A percentile compares a stretch with the other conserved stretches of the same genome.
Evolutionary conservation across 2,329 filamentous ascomycete species (phyloP).

Genomic region (Penicillium sp.): DNA sequence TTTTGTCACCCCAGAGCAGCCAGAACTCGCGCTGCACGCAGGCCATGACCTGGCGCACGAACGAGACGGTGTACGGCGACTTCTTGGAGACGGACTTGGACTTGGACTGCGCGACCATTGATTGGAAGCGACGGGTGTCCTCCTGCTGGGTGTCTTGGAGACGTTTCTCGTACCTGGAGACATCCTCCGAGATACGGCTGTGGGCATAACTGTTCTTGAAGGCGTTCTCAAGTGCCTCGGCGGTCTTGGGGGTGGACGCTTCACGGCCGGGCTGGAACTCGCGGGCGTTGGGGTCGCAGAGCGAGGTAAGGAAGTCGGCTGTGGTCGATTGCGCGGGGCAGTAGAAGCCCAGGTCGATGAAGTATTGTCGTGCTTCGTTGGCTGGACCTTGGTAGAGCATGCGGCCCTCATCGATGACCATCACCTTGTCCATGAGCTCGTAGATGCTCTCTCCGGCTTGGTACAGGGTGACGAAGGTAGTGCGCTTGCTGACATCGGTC

Average conservation of each 20-base stretch:
- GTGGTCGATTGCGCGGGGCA: slow-evolving; percentile 64
- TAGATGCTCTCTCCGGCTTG: slow-evolving; percentile 70
- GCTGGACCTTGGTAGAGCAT: slow-evolving; percentile 67
- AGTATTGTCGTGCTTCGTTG: slow-evolving; percentile 63
- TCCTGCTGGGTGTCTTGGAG: slow-evolving; percentile 58
- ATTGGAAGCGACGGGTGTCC: slow-evolving; percentile 65
- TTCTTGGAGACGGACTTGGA: slow-evolving; percentile 67
- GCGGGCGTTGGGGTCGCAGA: slow-evolving; percentile 72
- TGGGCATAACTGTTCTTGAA: slow-evolving; percentile 66
- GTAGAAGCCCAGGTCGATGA: slow-evolving; percentile 64
- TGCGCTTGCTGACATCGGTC: slow-evolving; percentile 73
- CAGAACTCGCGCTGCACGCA: slow-evolving; percentile 71
- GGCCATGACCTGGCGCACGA: slow-evolving; percentile 64
- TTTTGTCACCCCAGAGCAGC: slow-evolving; percentile 73
- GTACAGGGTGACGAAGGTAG: slow-evolving; percentile 70
- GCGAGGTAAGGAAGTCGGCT: slow-evolving; percentile 73
- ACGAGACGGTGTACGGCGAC: slow-evolving; percentile 74
- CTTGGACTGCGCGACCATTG: slow-evolving; percentile 62
- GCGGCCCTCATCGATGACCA: slow-evolving; percentile 72
- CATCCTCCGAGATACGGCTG: slow-evolving; percentile 59
- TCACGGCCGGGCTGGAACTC: slow-evolving; percentile 66
- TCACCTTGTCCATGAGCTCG: slow-evolving; percentile 74
- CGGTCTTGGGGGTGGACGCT: slow-evolving; percentile 65
- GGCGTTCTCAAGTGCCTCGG: slow-evolving; percentile 66
- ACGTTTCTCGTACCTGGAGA: slow-evolving; percentile 60